Percentiles rank a stretch among this genome's conserved stretches.
Conservation (phyloP, 2,329 filamentous ascomycete species). For the Chrysoporthe cubensis region DNA sequence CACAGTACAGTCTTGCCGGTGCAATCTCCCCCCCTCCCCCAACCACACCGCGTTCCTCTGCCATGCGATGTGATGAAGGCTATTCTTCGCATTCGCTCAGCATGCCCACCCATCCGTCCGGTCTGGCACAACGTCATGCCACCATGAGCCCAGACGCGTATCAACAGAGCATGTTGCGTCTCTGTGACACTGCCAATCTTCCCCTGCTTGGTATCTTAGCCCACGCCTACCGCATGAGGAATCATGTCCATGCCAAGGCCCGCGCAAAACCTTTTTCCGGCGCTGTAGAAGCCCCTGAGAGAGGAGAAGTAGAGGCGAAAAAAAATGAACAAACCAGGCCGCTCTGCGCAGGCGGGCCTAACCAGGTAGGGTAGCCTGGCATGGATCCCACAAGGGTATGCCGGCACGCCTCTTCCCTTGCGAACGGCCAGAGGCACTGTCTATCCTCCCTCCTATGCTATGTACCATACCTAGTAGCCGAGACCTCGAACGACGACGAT, state of each 20-base stretch:
- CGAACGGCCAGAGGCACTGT: neutral
- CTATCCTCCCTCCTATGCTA: neutral
- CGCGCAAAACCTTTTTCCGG: constrained; percentile 19
- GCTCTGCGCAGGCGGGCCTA: constrained; percentile 3
- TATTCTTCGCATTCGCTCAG: constrained; percentile 4
- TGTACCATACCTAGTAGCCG: neutral
- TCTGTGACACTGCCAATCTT: neutral
- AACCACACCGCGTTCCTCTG: neutral
- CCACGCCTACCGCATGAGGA: constrained; percentile 15
- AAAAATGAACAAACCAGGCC: neutral
- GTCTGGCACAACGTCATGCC: constrained; percentile 10
- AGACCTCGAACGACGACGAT: neutral
- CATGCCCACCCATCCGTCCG: neutral
- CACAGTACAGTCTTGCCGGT: no score
- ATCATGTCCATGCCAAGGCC: constrained; percentile 13
- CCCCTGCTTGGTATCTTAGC: neutral
- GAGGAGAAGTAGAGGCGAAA: neutral
- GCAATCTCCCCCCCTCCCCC: neutral
- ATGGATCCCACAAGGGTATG: neutral
- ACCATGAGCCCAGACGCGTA: constrained; percentile 18
- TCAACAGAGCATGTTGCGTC: constrained; percentile 14
- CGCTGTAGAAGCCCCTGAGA: constrained; percentile 5
- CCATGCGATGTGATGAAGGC: neutral
- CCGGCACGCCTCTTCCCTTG: neutral
- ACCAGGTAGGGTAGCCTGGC: neutral